A percentile compares a stretch with the other conserved stretches of the same genome.
Conservation (phyloP, 2,329 filamentous ascomycete genomes). For the Pseudogymnoascus sp. region DNA sequence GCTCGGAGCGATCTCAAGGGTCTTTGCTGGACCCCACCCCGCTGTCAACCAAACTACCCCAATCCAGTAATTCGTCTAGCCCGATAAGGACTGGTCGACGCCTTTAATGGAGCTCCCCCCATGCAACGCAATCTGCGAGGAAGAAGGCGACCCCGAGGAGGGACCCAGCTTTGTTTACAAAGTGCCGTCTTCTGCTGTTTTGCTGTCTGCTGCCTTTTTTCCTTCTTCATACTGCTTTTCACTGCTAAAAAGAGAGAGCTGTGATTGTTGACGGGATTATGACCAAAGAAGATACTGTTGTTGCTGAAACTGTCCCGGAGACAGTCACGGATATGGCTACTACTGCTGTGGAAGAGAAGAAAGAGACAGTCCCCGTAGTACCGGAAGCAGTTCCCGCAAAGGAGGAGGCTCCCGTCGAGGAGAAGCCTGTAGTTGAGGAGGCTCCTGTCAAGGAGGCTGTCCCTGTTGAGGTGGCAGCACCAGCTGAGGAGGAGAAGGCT, state of each 20-base stretch:
- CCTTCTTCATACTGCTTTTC: constrained; percentile 7
- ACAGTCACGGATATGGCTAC: constrained; percentile 2
- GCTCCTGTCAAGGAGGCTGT: neutral
- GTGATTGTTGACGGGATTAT: constrained; percentile 4
- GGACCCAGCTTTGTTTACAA: constrained; percentile 9
- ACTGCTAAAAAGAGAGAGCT: neutral
- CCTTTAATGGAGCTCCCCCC: constrained; percentile 7
- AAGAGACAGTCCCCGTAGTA: neutral
- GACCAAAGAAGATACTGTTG: neutral
- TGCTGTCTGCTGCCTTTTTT: neutral
- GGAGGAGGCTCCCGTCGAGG: neutral
- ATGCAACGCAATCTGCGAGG: constrained; percentile 9
- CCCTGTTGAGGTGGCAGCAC: neutral
- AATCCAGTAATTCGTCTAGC: neutral
- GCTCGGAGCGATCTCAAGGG: constrained; percentile 9
- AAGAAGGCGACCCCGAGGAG: neutral
- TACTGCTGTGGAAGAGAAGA: neutral
- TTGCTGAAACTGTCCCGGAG: constrained; percentile 1
- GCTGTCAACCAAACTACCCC: neutral
- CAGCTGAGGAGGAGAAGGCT: neutral
- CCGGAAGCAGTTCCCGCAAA: neutral
- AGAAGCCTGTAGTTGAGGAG: neutral
- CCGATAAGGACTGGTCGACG: neutral
- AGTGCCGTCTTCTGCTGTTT: constrained; percentile 1
- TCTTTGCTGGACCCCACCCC: constrained; percentile 1